These are phyloP conservation scores for Tetraselmis striata DNA, from an alignment of 139 green algal genomes.

Conservation along the genomic window DNA sequence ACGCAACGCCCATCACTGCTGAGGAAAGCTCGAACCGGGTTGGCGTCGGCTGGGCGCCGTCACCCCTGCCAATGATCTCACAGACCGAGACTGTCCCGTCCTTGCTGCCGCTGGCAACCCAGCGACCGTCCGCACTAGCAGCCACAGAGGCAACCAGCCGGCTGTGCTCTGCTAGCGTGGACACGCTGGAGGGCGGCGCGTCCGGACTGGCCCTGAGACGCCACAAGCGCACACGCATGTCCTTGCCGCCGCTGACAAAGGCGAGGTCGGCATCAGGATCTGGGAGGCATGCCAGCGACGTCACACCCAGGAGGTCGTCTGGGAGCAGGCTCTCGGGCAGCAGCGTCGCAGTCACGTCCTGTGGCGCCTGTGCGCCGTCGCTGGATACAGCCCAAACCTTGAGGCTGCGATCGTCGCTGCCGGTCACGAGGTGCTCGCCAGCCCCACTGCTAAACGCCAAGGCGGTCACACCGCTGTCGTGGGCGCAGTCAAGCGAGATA, in stretches of 20 bases:
- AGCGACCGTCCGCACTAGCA: not conserved
- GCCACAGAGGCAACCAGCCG: not conserved
- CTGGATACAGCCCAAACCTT: not conserved
- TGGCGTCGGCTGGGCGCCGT: too few relatives aligned
- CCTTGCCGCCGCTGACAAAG: not conserved
- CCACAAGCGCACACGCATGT: not conserved
- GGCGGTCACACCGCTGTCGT: not conserved
- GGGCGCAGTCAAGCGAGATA: not conserved
- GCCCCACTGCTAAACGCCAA: not conserved
- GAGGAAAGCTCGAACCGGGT: too few relatives aligned
- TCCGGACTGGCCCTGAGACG: too few relatives aligned
- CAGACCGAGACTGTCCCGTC: not conserved
- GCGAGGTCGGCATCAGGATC: not conserved
- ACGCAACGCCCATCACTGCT: not conserved
- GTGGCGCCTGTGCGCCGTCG: too few relatives aligned
- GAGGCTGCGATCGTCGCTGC: not conserved
- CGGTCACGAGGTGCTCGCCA: not conserved
- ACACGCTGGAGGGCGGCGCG: too few relatives aligned
- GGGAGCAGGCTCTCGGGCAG: not conserved
- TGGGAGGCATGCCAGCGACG: not conserved
- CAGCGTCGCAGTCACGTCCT: not conserved
- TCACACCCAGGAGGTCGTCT: not conserved
- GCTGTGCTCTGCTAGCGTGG: not conserved
- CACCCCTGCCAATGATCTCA: too few relatives aligned
- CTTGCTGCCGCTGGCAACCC: not conserved